phyloP scores from a whole-genome alignment of 805 yeast species.

The Saccharomycopsis amapae region DNA sequence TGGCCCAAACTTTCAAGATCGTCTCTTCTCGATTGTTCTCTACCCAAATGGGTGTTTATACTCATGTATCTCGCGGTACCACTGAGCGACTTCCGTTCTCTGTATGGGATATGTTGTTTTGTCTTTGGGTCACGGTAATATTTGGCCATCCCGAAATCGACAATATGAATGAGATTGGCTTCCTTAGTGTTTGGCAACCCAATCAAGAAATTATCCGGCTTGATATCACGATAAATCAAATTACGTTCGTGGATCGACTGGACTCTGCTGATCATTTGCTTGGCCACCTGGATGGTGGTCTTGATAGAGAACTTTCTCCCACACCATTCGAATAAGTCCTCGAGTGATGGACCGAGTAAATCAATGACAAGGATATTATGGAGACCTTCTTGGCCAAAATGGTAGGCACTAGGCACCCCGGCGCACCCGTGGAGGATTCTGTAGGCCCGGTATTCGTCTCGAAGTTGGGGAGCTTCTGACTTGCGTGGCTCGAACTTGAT shows the following conservation, averaged over 20 bases:
- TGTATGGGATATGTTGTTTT: slow-evolving; percentile 73
- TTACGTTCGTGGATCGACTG: slow-evolving; percentile 72
- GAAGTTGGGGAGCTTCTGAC: slow-evolving; percentile 75
- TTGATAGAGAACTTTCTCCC: slow-evolving; percentile 65
- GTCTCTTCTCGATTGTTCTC: slow-evolving; percentile 79
- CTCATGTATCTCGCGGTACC: slow-evolving; percentile 89
- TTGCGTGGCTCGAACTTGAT: slow-evolving; percentile 76
- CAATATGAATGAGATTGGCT: slow-evolving; percentile 62
- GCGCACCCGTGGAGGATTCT: slow-evolving; percentile 59
- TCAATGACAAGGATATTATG: slow-evolving; percentile 74
- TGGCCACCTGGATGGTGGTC: slow-evolving; percentile 68
- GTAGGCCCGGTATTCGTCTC: slow-evolving; percentile 77
- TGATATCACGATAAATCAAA: slow-evolving; percentile 72
- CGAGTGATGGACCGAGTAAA: slow-evolving; percentile 71
- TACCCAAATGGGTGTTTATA: slow-evolving; percentile 78
- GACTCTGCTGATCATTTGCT: slow-evolving; percentile 68
- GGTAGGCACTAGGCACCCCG: slow-evolving; percentile 79
- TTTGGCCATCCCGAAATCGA: slow-evolving; percentile 85
- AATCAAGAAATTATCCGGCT: slow-evolving; percentile 76
- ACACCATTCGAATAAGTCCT: slow-evolving; percentile 84
- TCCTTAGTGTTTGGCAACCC: slow-evolving; percentile 55
- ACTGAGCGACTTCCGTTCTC: slow-evolving; percentile 71
- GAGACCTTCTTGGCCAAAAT: slow-evolving; percentile 80
- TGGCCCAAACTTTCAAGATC: slow-evolving; percentile 79
- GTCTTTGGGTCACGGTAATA: slow-evolving; percentile 77